phyloP scores from a whole-genome alignment of 352 stramenopile species.

The Globisporangium paroecandrum region DNA sequence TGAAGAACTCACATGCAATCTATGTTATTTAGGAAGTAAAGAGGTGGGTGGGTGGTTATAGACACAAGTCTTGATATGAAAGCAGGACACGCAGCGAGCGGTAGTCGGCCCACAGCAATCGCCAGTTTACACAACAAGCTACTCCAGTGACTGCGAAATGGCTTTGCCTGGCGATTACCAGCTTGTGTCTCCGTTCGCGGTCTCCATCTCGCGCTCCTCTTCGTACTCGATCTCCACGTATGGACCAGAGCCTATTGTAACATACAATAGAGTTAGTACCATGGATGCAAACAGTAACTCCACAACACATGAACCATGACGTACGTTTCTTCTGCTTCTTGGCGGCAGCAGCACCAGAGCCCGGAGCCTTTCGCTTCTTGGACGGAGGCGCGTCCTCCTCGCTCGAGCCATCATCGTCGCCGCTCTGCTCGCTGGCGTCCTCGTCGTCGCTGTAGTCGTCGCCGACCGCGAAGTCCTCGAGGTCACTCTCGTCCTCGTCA shows the following conservation, averaged over 20 bases:
- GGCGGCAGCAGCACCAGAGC: slow-evolving; percentile 15
- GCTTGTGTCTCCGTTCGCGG: slow-evolving; percentile 35
- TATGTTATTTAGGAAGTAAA: slow-evolving; percentile 2
- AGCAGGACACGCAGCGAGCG: not conserved
- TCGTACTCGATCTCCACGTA: slow-evolving; percentile 89
- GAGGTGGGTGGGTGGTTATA: not conserved
- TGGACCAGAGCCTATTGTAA: slow-evolving; percentile 35
- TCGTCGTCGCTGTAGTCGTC: slow-evolving; percentile 36
- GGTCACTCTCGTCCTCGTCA: slow-evolving; percentile 92
- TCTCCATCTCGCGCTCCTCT: slow-evolving; percentile 65
- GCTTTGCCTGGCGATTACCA: slow-evolving; percentile 31
- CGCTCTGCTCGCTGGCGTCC: slow-evolving; percentile 30
- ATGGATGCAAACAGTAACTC: not conserved
- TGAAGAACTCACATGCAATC: slow-evolving; percentile 3
- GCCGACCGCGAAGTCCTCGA: slow-evolving; percentile 81
- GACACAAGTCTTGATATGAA: not conserved
- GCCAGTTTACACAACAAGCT: not conserved
- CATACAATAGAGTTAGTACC: slow-evolving; percentile 6
- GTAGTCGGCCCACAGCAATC: not conserved
- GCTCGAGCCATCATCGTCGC: slow-evolving; percentile 34
- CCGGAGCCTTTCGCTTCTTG: slow-evolving; percentile 69
- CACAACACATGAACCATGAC: slow-evolving; percentile 6
- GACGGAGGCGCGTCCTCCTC: slow-evolving; percentile 45
- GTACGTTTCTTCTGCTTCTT: slow-evolving; percentile 74
- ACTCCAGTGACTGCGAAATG: not conserved